These are phyloP conservation scores for Trichoderma gracile DNA, from an alignment of 2,329 filamentous ascomycete species.

Conservation along the genomic window DNA sequence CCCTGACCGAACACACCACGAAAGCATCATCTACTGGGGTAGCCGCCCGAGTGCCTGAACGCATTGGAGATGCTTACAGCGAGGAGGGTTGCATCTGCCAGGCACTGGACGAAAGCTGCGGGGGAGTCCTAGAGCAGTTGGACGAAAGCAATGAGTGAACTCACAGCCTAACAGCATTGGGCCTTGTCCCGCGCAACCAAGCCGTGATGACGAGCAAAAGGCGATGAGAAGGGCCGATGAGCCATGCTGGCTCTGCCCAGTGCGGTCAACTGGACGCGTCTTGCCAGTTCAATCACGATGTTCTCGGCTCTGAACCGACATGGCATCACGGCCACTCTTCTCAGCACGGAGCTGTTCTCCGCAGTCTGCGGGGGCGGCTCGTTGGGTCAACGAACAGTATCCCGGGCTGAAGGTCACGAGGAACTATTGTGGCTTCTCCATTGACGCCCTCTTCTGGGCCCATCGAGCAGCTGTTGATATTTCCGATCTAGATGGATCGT, in stretches of 20 bases:
- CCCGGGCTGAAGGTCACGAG: slow-evolving; percentile 10
- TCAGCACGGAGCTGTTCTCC: slow-evolving; percentile 6
- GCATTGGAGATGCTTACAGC: background rate
- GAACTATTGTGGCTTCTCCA: slow-evolving; percentile 14
- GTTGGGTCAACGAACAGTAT: background rate
- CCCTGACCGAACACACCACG: slow-evolving; percentile 7
- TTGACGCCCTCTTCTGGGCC: slow-evolving; percentile 17
- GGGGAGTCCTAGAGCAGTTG: slow-evolving; percentile 10
- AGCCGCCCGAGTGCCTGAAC: background rate
- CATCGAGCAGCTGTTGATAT: slow-evolving; percentile 2
- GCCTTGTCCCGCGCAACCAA: slow-evolving; percentile 11
- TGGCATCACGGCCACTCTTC: slow-evolving; percentile 3
- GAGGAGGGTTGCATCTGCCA: slow-evolving; percentile 20
- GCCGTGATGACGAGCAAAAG: slow-evolving; percentile 12
- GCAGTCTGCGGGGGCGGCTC: slow-evolving; percentile 8
- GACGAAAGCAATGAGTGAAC: background rate
- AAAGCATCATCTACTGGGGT: slow-evolving; percentile 9
- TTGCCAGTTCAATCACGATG: background rate
- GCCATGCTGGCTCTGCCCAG: slow-evolving; percentile 11
- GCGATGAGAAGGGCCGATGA: slow-evolving; percentile 25
- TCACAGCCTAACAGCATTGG: background rate
- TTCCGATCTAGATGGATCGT: slow-evolving; percentile 27
- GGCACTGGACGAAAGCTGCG: slow-evolving; percentile 18
- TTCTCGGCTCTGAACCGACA: slow-evolving; percentile 3
- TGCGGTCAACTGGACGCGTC: background rate